A percentile compares a stretch with the other conserved stretches of the same genome.
Evolutionary conservation across 1,284 basidiomycete species (phyloP).

Genomic region (Ustilago vetiveriae): DNA sequence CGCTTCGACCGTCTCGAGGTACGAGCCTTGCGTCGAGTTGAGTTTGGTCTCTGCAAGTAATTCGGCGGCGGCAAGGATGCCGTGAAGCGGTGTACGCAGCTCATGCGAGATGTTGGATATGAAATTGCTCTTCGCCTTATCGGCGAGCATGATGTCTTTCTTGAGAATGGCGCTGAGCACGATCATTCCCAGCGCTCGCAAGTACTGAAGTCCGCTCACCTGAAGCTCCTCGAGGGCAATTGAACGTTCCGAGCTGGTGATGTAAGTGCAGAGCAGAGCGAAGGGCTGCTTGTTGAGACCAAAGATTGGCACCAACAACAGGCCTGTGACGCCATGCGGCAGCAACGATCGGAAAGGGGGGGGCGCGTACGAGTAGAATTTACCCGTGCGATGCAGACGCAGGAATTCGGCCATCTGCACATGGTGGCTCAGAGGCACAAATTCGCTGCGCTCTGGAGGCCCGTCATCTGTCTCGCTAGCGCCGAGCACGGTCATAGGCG

Average conservation of each 20-base stretch:
- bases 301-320: slow-evolving; percentile 78
- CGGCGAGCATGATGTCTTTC: slow-evolving; percentile 89
- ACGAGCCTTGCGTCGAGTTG: slow-evolving; percentile 83
- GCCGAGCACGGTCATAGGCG: slow-evolving; percentile 61
- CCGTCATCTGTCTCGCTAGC: slow-evolving; percentile 43
- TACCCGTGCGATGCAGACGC: slow-evolving; percentile 49
- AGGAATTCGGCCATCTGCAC: slow-evolving; percentile 61
- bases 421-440: slow-evolving; percentile 58
- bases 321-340: slow-evolving; percentile 45
- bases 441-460: slow-evolving; percentile 43
- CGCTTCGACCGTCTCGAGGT: slow-evolving; percentile 76
- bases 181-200: slow-evolving; percentile 88
- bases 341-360: slow-evolving; percentile 58
- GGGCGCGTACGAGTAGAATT: slow-evolving; percentile 56
- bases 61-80: slow-evolving; percentile 87
- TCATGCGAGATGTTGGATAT: slow-evolving; percentile 96
- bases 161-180: slow-evolving; percentile 92
- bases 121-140: slow-evolving; percentile 86
- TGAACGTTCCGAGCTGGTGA: slow-evolving; percentile 77
- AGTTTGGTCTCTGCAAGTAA: slow-evolving; percentile 83
- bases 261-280: slow-evolving; percentile 88
- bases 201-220: slow-evolving; percentile 86
- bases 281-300: slow-evolving; percentile 92
- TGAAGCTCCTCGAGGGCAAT: slow-evolving; percentile 77
- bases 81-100: slow-evolving; percentile 68